Conservation (phyloP, 2,329 filamentous ascomycete genomes). For the Penicillium italicum region DNA sequence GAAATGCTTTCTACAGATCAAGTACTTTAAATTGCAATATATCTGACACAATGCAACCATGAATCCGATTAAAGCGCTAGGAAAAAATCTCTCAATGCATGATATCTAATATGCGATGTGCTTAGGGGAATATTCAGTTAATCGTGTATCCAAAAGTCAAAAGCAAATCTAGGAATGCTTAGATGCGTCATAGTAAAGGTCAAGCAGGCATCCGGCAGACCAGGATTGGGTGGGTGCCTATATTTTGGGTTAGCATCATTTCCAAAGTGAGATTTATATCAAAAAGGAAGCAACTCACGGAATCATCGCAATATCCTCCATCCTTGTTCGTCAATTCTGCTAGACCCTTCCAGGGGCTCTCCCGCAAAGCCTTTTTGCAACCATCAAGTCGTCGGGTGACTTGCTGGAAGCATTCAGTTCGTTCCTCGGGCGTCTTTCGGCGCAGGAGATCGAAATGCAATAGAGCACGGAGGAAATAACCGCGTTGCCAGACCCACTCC, state of each 20-base stretch:
- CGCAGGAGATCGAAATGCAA: constrained; percentile 83
- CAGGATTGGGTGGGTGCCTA: constrained; percentile 93
- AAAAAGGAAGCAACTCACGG: constrained; percentile 54
- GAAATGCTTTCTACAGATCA: not conserved
- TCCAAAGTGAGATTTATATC: constrained; percentile 2
- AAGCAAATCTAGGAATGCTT: constrained; percentile 32
- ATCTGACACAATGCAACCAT: not conserved
- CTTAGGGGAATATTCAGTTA: not conserved
- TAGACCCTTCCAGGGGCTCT: constrained; percentile 83
- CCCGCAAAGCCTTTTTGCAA: constrained; percentile 78
- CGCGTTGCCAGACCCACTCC: constrained; percentile 97
- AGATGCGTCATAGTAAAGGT: constrained; percentile 88
- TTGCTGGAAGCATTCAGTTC: constrained; percentile 89
- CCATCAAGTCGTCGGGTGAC: constrained; percentile 76
- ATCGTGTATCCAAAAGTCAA: not conserved
- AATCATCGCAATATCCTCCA: constrained; percentile 79
- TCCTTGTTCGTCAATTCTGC: constrained; percentile 90
- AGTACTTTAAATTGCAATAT: not conserved
- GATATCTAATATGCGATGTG: not conserved
- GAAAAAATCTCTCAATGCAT: not conserved
- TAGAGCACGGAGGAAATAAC: constrained; percentile 88
- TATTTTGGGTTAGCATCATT: constrained; percentile 6
- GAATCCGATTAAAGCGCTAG: not conserved
- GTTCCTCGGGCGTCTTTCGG: constrained; percentile 62
- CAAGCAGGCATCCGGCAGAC: constrained; percentile 91